Evolutionary conservation across 768 basidiomycete genomes (phyloP).

Genomic region (Rhodosporidiobolus sp.): DNA sequence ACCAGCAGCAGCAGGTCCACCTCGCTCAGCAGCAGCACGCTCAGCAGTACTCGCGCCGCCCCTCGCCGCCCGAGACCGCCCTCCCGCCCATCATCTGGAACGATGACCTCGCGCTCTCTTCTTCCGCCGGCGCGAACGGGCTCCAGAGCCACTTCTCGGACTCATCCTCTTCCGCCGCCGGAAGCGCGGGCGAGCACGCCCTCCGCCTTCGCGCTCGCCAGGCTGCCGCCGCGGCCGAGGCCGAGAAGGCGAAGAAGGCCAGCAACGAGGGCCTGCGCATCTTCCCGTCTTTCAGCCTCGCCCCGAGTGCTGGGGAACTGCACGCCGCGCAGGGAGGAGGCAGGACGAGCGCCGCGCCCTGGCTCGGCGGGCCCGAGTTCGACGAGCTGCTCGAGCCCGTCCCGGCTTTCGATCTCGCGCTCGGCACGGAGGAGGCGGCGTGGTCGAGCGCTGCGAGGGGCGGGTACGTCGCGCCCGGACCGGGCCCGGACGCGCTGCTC

Average conservation of each 20-base stretch:
- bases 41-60: too few relatives aligned
- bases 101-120: neutral
- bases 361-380: neutral
- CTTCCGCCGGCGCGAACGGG: neutral
- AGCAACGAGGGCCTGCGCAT: neutral
- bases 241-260: neutral
- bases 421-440: too few relatives aligned
- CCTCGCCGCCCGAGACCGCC: too few relatives aligned
- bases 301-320: too few relatives aligned
- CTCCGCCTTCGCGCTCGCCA: neutral
- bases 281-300: neutral
- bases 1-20: neutral
- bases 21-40: too few relatives aligned
- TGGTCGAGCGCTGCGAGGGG: too few relatives aligned
- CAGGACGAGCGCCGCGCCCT: too few relatives aligned
- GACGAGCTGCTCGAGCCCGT: neutral
- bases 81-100: conserved; percentile 9
- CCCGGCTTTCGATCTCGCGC: too few relatives aligned
- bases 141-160: neutral
- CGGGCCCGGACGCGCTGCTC: neutral
- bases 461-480: neutral
- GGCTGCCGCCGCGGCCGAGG: neutral
- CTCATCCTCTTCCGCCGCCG: too few relatives aligned
- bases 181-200: conserved; percentile 4
- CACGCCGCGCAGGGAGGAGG: too few relatives aligned